Evolutionary conservation across 129 eudicot genomes (phyloP).

Genomic region (Calendula officinalis): DNA sequence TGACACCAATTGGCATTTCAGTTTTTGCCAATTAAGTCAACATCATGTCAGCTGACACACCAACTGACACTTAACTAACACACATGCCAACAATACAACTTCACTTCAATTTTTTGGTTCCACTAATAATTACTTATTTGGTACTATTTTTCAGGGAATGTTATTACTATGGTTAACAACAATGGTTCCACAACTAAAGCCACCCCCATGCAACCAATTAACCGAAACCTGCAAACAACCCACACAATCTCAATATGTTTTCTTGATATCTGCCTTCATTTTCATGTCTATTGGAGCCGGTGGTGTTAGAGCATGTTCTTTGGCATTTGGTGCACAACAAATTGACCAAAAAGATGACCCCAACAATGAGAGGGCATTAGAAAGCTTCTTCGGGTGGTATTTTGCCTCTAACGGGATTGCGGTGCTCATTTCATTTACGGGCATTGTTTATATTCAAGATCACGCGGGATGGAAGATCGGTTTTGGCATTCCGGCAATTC

Average conservation of each 20-base stretch:
- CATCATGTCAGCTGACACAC: too few relatives aligned
- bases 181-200: slow-evolving; percentile 54
- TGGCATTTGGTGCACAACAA: slow-evolving; percentile 80
- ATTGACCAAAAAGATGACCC: slow-evolving; percentile 37
- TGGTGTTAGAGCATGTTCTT: slow-evolving; percentile 67
- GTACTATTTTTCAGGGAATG: slow-evolving; percentile 57
- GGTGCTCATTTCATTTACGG: slow-evolving; percentile 50
- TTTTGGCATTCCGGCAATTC: slow-evolving; percentile 61
- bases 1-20: too few relatives aligned
- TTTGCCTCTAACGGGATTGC: slow-evolving; percentile 40
- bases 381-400: slow-evolving; percentile 65
- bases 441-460: slow-evolving; percentile 65
- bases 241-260: slow-evolving; percentile 32
- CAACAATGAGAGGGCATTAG: slow-evolving; percentile 41
- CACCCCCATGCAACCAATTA: slow-evolving; percentile 48
- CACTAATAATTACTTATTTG: too few relatives aligned
- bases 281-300: slow-evolving; percentile 79
- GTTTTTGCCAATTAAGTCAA: too few relatives aligned
- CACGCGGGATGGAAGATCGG: slow-evolving; percentile 72
- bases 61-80: too few relatives aligned
- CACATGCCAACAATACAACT: too few relatives aligned
- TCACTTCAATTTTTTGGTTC: too few relatives aligned
- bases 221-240: slow-evolving; percentile 40
- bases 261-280: slow-evolving; percentile 45
- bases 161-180: slow-evolving; percentile 65